Evolutionary conservation across 768 basidiomycete genomes (phyloP), one percentile per base, ranked within the genome.

Genomic region (Auricularia auricula-judae): DNA sequence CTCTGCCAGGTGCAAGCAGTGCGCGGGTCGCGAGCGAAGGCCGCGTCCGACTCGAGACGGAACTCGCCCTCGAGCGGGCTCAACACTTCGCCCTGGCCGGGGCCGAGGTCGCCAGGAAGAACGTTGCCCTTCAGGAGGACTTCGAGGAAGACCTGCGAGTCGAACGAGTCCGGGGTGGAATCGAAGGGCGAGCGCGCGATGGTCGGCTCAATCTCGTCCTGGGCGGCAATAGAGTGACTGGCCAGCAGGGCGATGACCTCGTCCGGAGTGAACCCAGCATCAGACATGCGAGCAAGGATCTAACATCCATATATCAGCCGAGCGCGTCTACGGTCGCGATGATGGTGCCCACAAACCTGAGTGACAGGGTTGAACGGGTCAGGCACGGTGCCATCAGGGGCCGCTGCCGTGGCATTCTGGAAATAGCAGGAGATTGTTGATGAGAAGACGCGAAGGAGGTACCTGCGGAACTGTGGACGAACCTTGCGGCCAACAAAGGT

Each of bases 1-100:
- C 73, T 72, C 70, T 82, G 81, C 81, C 81, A 82, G 44, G 68
- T 67, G 72, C 81, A 82, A 18, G 79, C 75, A 21, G 81, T 83
- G 56, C 78, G 71, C 4, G 75, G 66, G 70, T 82, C 79, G 56
- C 74, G 74, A 29, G 74, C 74, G 39, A 76, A 66, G 61, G 62
- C 66, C 0, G 71, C 73, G 71, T 82, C 80, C 43, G 80, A 81
- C 67, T 78, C 76, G 39, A 82, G 70, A 42, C 80, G 78, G 33
- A 82, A 70, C 67, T 77, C 78, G 44, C 80, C 79, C 47, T 51
- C 10, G 12, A 71, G 64, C 3, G 69, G 68, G 16, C 70, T 81
- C 77, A 56, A 78, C 79, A 36, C 72, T 68, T 70, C 68, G 67
- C 76, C 77, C 18, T 72, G 71, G 34, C 72, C 72, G 18, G 72